Evolutionary conservation across 768 basidiomycete species (phyloP).

Genomic region (Mrakia frigida): DNA sequence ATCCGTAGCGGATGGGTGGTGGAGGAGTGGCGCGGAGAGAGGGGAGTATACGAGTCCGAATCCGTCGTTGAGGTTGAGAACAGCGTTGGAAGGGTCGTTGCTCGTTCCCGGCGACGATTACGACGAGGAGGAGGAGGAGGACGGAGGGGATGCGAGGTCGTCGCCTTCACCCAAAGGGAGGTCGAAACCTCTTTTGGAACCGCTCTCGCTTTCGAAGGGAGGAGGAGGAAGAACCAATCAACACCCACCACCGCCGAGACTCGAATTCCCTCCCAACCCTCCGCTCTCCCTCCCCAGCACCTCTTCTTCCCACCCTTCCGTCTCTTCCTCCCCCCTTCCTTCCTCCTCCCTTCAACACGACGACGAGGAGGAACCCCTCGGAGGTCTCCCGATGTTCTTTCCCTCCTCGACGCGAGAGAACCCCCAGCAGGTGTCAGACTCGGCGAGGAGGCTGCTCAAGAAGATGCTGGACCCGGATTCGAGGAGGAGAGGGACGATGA

Average conservation of each 20-base stretch:
- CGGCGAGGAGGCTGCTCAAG: slow-evolving; percentile 7
- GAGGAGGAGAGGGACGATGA: slow-evolving; percentile 11
- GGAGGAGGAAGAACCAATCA: no score
- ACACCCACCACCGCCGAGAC: no score
- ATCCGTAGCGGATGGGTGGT: background rate
- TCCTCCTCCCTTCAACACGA: slow-evolving; percentile 33
- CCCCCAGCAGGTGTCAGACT: slow-evolving; percentile 22
- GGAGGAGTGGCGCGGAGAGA: background rate
- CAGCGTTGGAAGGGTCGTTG: slow-evolving; percentile 5
- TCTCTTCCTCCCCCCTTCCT: background rate
- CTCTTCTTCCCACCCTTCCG: background rate
- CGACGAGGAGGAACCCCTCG: slow-evolving; percentile 22
- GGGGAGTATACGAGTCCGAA: background rate
- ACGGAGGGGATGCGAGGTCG: no score
- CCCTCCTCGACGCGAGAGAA: slow-evolving; percentile 21
- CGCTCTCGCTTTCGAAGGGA: no score
- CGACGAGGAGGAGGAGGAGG: background rate
- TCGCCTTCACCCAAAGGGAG: no score
- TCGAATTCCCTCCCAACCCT: background rate
- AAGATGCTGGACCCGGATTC: slow-evolving; percentile 19
- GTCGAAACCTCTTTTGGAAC: no score
- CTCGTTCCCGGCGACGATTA: background rate
- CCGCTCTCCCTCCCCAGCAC: background rate
- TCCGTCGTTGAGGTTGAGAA: background rate
- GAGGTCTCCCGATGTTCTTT: slow-evolving; percentile 25